Conservation (phyloP, 306 rosid genomes). For the Canavalia gladiata region DNA sequence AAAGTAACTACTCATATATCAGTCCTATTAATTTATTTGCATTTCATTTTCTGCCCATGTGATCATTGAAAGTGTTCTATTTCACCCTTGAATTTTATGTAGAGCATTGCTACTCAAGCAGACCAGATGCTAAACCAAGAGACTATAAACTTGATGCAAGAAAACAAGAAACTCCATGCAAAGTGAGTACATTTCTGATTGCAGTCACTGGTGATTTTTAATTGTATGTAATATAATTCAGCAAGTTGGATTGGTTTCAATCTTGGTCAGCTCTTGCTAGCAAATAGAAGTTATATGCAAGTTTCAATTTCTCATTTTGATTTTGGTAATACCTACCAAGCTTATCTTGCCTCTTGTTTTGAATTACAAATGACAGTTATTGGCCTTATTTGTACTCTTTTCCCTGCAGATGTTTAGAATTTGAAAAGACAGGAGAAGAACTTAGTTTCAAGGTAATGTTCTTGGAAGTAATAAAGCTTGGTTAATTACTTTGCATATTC, state of each 20-base stretch:
- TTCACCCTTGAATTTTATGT: conserved; percentile 43
- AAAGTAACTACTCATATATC: conserved; percentile 28
- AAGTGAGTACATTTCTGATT: conserved; percentile 65
- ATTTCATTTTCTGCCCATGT: conserved; percentile 15
- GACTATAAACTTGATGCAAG: conserved; percentile 59
- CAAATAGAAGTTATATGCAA: conserved; percentile 1
- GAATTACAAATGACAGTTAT: conserved; percentile 30
- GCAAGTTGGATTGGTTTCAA: conserved; percentile 34
- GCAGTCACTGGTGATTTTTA: background rate
- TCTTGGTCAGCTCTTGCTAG: conserved; percentile 17
- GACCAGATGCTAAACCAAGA: conserved; percentile 57
- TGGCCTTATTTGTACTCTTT: conserved; percentile 28
- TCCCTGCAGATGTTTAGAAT: conserved; percentile 70
- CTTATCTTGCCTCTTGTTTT: conserved; percentile 22
- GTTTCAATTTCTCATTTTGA: conserved; percentile 2
- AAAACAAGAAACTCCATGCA: conserved; percentile 66
- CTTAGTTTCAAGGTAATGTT: conserved; percentile 71
- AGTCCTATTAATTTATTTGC: conserved; percentile 19
- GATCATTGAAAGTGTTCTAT: background rate
- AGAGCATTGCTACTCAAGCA: conserved; percentile 46
- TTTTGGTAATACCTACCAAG: conserved; percentile 21
- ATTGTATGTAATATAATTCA: background rate
- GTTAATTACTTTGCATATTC: conserved; percentile 35
- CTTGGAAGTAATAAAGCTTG: conserved; percentile 26
- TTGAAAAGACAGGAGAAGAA: conserved; percentile 60